Percentiles rank a stretch among this genome's conserved stretches.
phyloP scores from a whole-genome alignment of 2,329 filamentous ascomycete genomes.

The Malbranchea cinnamomea region DNA sequence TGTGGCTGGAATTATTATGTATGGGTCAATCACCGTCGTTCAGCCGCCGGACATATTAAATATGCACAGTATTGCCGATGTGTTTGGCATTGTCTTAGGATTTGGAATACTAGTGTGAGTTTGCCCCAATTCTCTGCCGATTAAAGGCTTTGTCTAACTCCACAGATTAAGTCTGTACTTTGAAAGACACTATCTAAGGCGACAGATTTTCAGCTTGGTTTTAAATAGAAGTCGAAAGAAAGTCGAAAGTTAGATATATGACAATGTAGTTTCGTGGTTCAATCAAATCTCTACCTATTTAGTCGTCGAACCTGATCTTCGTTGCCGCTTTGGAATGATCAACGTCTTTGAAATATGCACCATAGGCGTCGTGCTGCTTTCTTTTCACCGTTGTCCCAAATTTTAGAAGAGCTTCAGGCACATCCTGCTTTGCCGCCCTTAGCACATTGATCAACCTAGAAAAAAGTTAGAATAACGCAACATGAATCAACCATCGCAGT shows the following conservation, averaged over 20 bases:
- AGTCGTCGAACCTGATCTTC: constrained; percentile 77
- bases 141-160: constrained; percentile 1
- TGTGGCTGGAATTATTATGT: constrained; percentile 31
- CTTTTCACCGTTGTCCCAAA: constrained; percentile 98
- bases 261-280: too few relatives aligned
- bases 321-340: constrained; percentile 70
- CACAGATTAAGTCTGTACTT: constrained; percentile 18
- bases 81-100: constrained; percentile 35
- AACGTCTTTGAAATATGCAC: constrained; percentile 86
- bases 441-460: constrained; percentile 79
- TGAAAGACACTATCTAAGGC: constrained; percentile 19
- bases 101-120: constrained; percentile 49
- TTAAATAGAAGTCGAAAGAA: constrained; percentile 11
- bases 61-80: constrained; percentile 26
- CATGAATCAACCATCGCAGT: too few relatives aligned
- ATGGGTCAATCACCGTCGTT: constrained; percentile 25
- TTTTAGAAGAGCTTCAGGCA: constrained; percentile 82
- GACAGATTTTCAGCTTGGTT: constrained; percentile 3
- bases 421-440: constrained; percentile 77
- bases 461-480: too few relatives aligned
- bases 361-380: constrained; percentile 91
- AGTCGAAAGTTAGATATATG: constrained; percentile 12
- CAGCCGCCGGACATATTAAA: constrained; percentile 8
- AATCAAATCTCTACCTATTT: too few relatives aligned
- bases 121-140: constrained; percentile 3